These are phyloP conservation scores for Penicillium concentricum DNA, from an alignment of 2,329 filamentous ascomycete species.

Conservation along the genomic window DNA sequence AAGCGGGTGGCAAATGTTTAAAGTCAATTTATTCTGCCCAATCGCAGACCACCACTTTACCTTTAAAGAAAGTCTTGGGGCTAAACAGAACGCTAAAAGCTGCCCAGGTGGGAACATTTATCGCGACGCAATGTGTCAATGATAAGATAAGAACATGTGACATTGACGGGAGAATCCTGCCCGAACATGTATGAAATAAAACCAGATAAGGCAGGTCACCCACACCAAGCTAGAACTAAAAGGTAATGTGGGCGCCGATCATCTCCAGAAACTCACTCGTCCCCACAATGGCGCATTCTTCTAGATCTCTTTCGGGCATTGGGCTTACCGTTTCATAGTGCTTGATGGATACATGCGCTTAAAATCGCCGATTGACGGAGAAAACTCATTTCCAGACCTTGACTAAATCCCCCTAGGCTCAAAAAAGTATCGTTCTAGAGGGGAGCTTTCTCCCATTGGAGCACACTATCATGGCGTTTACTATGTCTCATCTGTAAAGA, in stretches of 20 bases:
- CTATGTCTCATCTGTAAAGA: not conserved
- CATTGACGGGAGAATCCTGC: not conserved
- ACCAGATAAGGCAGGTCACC: constrained; percentile 1
- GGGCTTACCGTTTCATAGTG: not conserved
- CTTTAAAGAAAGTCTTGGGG: not conserved
- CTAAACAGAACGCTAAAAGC: not conserved
- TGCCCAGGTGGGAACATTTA: not conserved
- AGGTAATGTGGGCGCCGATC: not conserved
- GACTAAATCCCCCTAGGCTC: not conserved
- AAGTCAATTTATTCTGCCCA: not conserved
- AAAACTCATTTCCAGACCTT: not conserved
- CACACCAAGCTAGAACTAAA: not conserved
- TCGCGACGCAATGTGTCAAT: not conserved
- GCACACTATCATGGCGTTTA: not conserved
- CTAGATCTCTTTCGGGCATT: not conserved
- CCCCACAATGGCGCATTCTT: not conserved
- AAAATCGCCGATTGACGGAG: not conserved
- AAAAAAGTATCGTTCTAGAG: not conserved
- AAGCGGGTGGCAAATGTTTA: not conserved
- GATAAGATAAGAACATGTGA: constrained; percentile 6
- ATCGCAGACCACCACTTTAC: not conserved
- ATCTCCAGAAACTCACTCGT: not conserved
- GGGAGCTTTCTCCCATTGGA: not conserved
- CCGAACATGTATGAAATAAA: not conserved
- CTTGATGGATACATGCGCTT: not conserved